These are phyloP conservation scores for Penicillium sp. DNA, from an alignment of 2,329 filamentous ascomycete species.

Conservation along the genomic window DNA sequence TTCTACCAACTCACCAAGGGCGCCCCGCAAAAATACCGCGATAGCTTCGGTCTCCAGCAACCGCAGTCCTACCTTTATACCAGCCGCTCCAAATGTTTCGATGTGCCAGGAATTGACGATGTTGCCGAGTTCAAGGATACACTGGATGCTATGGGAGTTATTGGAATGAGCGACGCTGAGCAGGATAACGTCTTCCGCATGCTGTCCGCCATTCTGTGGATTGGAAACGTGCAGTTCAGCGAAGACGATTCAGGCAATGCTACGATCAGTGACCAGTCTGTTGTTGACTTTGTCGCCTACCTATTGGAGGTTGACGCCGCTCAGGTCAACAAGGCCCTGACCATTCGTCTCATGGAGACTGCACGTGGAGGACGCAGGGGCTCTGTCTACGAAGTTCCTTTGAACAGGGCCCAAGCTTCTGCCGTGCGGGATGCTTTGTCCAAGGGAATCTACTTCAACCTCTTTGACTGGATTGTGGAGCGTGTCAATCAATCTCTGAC, in stretches of 20 bases:
- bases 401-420: conserved; percentile 83
- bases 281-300: conserved; percentile 93
- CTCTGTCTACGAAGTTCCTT: conserved; percentile 71
- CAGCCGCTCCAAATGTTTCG: conserved; percentile 88
- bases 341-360: conserved; percentile 80
- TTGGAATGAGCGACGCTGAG: conserved; percentile 83
- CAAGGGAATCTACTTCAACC: conserved; percentile 95
- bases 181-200: conserved; percentile 97
- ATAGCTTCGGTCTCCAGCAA: conserved; percentile 86
- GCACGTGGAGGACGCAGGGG: conserved; percentile 66
- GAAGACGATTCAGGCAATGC: conserved; percentile 92
- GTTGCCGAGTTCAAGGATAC: conserved; percentile 86
- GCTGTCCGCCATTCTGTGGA: conserved; percentile 87
- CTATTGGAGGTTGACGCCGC: conserved; percentile 82
- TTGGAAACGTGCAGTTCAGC: conserved; percentile 87
- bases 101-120: conserved; percentile 94
- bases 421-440: conserved; percentile 88
- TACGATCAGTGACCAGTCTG: conserved; percentile 80
- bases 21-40: conserved; percentile 80
- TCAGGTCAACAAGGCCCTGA: conserved; percentile 82
- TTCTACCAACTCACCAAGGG: conserved; percentile 99
- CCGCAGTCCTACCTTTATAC: conserved; percentile 94
- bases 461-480: conserved; percentile 98
- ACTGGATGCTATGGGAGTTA: conserved; percentile 89
- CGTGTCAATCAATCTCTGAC: conserved; percentile 87